Evolutionary conservation across 192 early-diverging fungal genomes (phyloP), one percentile per base, ranked within the genome.

Genomic region (Dimargaris cristalligena): DNA sequence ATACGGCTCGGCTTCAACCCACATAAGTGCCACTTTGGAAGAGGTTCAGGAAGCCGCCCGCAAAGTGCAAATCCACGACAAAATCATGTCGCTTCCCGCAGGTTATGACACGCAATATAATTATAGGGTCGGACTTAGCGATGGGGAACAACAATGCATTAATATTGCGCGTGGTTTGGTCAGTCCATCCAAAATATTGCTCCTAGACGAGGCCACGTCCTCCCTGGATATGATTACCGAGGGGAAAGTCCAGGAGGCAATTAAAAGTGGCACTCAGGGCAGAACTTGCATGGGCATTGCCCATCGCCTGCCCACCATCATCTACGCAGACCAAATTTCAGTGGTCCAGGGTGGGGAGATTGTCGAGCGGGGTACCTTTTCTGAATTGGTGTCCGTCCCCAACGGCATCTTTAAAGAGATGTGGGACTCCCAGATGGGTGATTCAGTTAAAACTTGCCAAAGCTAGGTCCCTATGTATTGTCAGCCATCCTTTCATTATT

Each of bases 111-210:
- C 77, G 20, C 1, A 8, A 18, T 86, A 90, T 25, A 87, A 94
- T 67, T 73, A 90, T 11, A 90, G 91, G 0, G 80, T 88, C 63
- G 72, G 89, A 51, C 73, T 98, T 22, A 84, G 80, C 51, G 91
- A 91, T 50, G 92, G 91, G n/a, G 94, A 95, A 73, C 92, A 94
- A 72, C 93, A 96, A 72, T 67, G 91, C 4, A 81, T 96, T 20
- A 82, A 90, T 1, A 74, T 99, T 34, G 91, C 96, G 8, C 77
- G 96, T 49, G 84, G 90, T 26, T 88, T 99, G 55, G 74, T 99
- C 34, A 95, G 95, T 71, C 78, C 90, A 44, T 80, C 93, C 13
- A 77, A 73, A 23, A 91, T 91, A 33, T 73, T 93, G 52, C 79
- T 94, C 32, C 70, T 95, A 62, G 95, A 96, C 69, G 95, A 96